phyloP scores from a whole-genome alignment of 352 stramenopile species.

The Globisporangium ultimum region DNA sequence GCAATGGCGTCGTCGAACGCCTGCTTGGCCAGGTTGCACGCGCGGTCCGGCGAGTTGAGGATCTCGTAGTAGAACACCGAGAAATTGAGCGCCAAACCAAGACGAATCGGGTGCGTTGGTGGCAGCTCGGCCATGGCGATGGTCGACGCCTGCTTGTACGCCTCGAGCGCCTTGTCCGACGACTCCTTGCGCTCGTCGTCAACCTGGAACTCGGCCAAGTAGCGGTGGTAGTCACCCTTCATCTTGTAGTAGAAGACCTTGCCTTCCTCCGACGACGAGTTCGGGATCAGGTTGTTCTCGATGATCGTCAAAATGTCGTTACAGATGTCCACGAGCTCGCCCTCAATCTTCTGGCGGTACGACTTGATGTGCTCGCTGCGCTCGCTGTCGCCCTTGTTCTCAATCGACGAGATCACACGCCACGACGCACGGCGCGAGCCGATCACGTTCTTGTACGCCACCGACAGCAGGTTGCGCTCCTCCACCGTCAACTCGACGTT shows the following conservation, averaged over 20 bases:
- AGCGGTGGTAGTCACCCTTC: conserved; percentile 99
- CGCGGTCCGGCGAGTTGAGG: conserved; percentile 93
- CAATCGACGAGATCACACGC: conserved; percentile 98
- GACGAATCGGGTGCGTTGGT: conserved; percentile 93
- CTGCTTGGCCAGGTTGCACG: conserved; percentile 94
- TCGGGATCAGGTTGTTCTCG: conserved; percentile 97
- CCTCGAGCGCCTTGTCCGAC: conserved; percentile 85
- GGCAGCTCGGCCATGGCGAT: conserved; percentile 34
- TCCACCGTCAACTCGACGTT: conserved; percentile 97
- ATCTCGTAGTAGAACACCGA: conserved; percentile 99
- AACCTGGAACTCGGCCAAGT: conserved; percentile 98
- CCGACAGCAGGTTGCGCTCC: conserved; percentile 96
- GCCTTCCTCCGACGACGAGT: conserved; percentile 96
- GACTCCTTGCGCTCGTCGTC: conserved; percentile 93
- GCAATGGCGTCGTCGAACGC: conserved; percentile 99
- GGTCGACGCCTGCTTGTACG: conserved; percentile 87
- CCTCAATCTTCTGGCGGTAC: conserved; percentile 97
- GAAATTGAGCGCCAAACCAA: conserved; percentile 99
- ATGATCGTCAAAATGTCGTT: conserved; percentile 98
- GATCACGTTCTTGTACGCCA: conserved; percentile 98
- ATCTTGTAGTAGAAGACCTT: conserved; percentile 99
- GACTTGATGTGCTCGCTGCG: conserved; percentile 81
- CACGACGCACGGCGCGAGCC: conserved; percentile 97
- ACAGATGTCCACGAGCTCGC: conserved; percentile 95
- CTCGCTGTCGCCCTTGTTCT: conserved; percentile 97